These are phyloP conservation scores for Elaeis guineensis DNA, from an alignment of 176 grass and related monocot species.

Conservation along the genomic window DNA sequence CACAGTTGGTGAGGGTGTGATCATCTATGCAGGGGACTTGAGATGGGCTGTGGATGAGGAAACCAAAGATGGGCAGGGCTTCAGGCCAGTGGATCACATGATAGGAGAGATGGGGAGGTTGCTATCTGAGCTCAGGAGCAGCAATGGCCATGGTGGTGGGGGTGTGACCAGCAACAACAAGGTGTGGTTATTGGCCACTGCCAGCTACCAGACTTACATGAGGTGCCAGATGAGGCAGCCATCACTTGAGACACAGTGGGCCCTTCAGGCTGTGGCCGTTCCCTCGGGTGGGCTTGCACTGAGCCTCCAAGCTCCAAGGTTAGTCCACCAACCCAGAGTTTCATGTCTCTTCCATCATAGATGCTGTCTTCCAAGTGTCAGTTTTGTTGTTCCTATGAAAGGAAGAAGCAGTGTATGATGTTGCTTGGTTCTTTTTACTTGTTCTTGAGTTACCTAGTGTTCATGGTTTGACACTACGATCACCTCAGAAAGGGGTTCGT, in stretches of 20 bases:
- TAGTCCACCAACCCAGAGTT: slow-evolving; percentile 12
- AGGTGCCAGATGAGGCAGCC: slow-evolving; percentile 51
- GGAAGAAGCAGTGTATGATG: too few relatives aligned
- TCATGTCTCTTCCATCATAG: too few relatives aligned
- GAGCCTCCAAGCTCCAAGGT: slow-evolving; percentile 54
- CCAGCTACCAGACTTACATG: slow-evolving; percentile 84
- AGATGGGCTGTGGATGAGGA: slow-evolving; percentile 67
- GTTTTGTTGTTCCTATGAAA: too few relatives aligned
- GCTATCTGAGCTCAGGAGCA: slow-evolving; percentile 13
- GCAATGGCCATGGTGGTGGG: neutral
- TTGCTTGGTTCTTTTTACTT: too few relatives aligned
- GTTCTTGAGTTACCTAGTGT: too few relatives aligned
- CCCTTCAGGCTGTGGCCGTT: slow-evolving; percentile 64
- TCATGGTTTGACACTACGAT: too few relatives aligned
- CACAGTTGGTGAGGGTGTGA: slow-evolving; percentile 21
- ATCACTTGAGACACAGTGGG: slow-evolving; percentile 47
- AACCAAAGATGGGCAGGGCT: slow-evolving; percentile 7
- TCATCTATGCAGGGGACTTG: slow-evolving; percentile 71
- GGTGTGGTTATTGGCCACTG: slow-evolving; percentile 61
- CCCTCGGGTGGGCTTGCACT: slow-evolving; percentile 49
- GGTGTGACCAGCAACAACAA: slow-evolving; percentile 4
- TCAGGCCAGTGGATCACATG: slow-evolving; percentile 64
- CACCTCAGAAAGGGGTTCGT: too few relatives aligned
- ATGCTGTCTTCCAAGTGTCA: too few relatives aligned
- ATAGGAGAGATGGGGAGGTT: slow-evolving; percentile 51